These are phyloP conservation scores for Lactifluus rugatus DNA, from an alignment of 768 basidiomycete species.

Conservation along the genomic window DNA sequence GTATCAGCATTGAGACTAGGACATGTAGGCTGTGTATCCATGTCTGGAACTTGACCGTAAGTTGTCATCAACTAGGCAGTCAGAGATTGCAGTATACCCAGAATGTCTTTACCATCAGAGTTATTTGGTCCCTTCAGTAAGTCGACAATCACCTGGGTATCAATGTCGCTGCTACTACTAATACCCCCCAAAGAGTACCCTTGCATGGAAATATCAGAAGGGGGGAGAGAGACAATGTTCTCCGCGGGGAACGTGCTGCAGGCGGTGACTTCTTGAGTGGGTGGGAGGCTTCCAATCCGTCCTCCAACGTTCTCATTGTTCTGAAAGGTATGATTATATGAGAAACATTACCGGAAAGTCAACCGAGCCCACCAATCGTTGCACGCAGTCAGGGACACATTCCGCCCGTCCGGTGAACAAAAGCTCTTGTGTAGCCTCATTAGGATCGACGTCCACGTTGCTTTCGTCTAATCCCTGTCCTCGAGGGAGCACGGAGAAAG, in stretches of 20 bases:
- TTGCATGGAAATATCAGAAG: constrained; percentile 14
- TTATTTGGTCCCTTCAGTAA: constrained; percentile 19
- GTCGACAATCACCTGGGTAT: constrained; percentile 34
- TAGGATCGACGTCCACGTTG: constrained; percentile 38
- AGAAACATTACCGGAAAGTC: neutral
- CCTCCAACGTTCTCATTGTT: neutral
- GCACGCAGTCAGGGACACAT: constrained; percentile 14
- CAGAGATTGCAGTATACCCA: constrained; percentile 29
- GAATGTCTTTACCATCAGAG: constrained; percentile 37
- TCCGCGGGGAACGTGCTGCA: neutral
- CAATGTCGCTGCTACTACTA: constrained; percentile 24
- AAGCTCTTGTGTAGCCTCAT: constrained; percentile 29
- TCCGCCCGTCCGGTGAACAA: constrained; percentile 15
- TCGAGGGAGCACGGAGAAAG: constrained; percentile 23
- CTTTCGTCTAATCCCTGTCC: constrained; percentile 26
- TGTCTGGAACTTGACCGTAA: constrained; percentile 21
- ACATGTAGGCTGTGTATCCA: constrained; percentile 25
- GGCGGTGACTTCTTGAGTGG: constrained; percentile 13
- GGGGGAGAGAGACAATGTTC: constrained; percentile 13
- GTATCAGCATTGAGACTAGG: constrained; percentile 16
- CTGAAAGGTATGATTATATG: neutral
- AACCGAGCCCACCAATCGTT: constrained; percentile 3
- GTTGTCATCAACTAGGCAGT: neutral
- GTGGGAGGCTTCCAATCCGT: constrained; percentile 20
- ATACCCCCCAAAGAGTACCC: constrained; percentile 2